Base-by-base conservation (phyloP, 345 rosid species). In the Ceriops tagal region DNA sequence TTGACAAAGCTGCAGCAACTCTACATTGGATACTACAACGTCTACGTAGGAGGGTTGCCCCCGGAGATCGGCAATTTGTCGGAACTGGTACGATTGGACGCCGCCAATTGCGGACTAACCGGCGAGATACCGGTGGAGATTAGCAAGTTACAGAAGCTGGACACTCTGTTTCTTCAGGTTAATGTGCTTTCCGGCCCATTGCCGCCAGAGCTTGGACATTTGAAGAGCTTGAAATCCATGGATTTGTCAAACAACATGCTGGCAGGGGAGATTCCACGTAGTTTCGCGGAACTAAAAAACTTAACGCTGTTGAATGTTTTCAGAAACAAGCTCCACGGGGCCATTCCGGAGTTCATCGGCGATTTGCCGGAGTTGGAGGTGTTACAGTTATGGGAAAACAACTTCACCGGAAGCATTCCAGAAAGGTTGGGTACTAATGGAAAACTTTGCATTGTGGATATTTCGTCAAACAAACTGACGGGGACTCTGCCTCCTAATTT, bases 381-480 rank as follows among this genome's bases (percentile, higher is more conserved):
- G 71, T 68, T 92, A 58, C 98, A 90, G 85, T 68, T 92, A n/a
- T 92, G 98, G 96, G 98, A 90, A 51, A 92, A 92, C 60, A 90
- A 90, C 68, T 88, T 92, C 81, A 90, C 98, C 5, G 92, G 89
- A 39, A 87, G 79, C 35, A 86, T 90, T 53, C 96, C 96, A 7
- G 84, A 73, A 69, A 78, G 76, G 10, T 46, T 92, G 28, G 96
- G 98, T 13, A 79, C 72, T 27, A 92, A 88, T 66, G 91, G 90
- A 27, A 86, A 81, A 59, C 83, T 90, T n/a, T 63, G 22, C 47
- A 20, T 81, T 57, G 78, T 92, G 1, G 98, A 92, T 81, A 86
- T 92, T 52, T 90, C 98, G 1, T 88, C 96, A 6, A 92, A 92
- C 64, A 90, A 90, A 68, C 79, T 92, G 59, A 92, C 92, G 8